Percentiles rank a stretch among this genome's conserved stretches.
phyloP scores from a whole-genome alignment of 73 alveolate genomes.

The Paramecium pentaurelia region DNA sequence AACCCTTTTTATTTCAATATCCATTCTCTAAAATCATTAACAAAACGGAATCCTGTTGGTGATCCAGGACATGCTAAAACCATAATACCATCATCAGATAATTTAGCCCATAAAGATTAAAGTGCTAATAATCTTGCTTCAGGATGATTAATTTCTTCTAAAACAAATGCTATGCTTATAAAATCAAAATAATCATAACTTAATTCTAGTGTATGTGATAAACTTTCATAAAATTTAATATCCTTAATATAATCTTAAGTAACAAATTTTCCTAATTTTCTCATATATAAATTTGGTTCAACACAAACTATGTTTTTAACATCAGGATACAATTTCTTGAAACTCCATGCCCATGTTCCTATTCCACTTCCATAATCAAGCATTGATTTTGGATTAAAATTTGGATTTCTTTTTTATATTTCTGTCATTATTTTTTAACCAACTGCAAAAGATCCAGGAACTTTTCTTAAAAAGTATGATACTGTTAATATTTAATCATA shows the following conservation, averaged over 20 bases:
- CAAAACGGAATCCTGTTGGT: constrained; percentile 82
- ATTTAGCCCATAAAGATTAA: constrained; percentile 55
- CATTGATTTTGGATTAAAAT: constrained; percentile 10
- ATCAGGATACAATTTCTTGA: constrained; percentile 8
- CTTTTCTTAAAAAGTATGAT: constrained; percentile 48
- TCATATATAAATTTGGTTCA: constrained; percentile 77
- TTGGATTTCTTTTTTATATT: background rate
- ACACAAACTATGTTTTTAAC: constrained; percentile 46
- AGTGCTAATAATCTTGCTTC: constrained; percentile 61
- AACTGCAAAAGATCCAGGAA: constrained; percentile 33
- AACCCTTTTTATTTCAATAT: constrained; percentile 53
- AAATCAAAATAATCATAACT: constrained; percentile 75
- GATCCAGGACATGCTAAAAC: constrained; percentile 77
- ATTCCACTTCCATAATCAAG: constrained; percentile 58
- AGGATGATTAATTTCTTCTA: constrained; percentile 72
- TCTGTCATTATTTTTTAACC: constrained; percentile 14
- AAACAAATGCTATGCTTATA: constrained; percentile 70
- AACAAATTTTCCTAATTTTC: constrained; percentile 76
- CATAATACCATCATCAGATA: constrained; percentile 62
- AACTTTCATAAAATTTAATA: constrained; percentile 67
- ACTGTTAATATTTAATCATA: constrained; percentile 28
- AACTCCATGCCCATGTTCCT: constrained; percentile 41
- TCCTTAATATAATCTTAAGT: constrained; percentile 59
- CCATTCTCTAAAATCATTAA: constrained; percentile 68
- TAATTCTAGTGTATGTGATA: constrained; percentile 70